Conservation (phyloP, 1,284 basidiomycete genomes). For the Kwoniella shivajii region DNA sequence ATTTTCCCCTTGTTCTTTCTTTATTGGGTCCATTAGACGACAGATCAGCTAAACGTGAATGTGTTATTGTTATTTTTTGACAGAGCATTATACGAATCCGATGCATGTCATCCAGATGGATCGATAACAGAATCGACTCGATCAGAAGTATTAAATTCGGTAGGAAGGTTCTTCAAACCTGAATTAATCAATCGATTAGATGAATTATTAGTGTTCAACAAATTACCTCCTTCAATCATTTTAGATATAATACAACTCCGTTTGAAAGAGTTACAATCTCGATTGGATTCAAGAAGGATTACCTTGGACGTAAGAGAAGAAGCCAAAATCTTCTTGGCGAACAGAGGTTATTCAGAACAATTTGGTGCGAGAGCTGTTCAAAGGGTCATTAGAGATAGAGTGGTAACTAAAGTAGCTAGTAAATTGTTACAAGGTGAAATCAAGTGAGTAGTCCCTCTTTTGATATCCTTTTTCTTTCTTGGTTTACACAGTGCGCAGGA, state of each 20-base stretch:
- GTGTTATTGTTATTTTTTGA: constrained; percentile 60
- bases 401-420: constrained; percentile 75
- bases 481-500: background rate
- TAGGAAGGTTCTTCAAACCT: constrained; percentile 79
- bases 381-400: constrained; percentile 73
- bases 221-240: constrained; percentile 72
- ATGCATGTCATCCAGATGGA: constrained; percentile 68
- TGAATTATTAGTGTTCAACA: constrained; percentile 86
- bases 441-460: constrained; percentile 65
- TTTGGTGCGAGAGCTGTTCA: constrained; percentile 85
- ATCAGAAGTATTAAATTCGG: constrained; percentile 71
- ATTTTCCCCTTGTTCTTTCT: background rate
- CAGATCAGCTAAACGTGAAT: too few relatives aligned
- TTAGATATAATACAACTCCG: constrained; percentile 75
- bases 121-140: constrained; percentile 67
- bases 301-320: constrained; percentile 68
- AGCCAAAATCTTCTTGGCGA: constrained; percentile 72
- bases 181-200: constrained; percentile 89
- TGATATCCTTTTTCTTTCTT: background rate
- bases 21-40: background rate
- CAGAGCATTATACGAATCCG: constrained; percentile 68
- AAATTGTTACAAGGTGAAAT: constrained; percentile 74
- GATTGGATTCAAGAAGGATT: constrained; percentile 69
- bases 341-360: constrained; percentile 77
- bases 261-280: constrained; percentile 69